Evolutionary conservation across 2,329 filamentous ascomycete species (phyloP), one percentile per base, ranked within the genome.

Genomic region (Fusarium multiceps): DNA sequence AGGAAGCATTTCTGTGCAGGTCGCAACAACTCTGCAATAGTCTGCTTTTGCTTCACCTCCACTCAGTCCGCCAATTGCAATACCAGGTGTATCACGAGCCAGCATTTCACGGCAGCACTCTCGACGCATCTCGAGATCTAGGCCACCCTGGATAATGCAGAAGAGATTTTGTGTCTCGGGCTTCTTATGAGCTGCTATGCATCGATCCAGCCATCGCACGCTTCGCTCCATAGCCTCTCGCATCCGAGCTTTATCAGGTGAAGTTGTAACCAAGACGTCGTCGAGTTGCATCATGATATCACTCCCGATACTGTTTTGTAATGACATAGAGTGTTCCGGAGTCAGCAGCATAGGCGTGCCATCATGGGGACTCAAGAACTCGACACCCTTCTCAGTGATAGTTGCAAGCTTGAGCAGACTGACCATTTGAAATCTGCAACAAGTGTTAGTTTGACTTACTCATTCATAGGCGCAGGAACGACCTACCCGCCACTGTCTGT

Each of bases 281-380:
- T 99, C 96, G 6, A 99, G 89, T 81, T 99, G 97, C 97, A 99
- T 99, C 72, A 98, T 98, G 74, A 99, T 98, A 81, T 99, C 96
- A 69, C 93, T 97, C 69, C 96, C 96, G 76, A 99, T 99, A 57
- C 92, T 95, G 81, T 99, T 98, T 79, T 99, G 96, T 6, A 99
- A 86, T 13, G 90, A 91, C 74, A 99, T 98, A 1, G 96, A 98
- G 82, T 98, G 95, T 80, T 99, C 97, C 0, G 96, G 96, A 0
- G 96, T 99, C 48, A 99, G 89, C 13, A 99, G 89, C 96, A 99
- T 98, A 10, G 95, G 95, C 4, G 90, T 90, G 34, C 94, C 94
- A 83, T 98, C 96, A 78, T 99, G 96, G 0, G 96, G 97, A 73
- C 93, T 97, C n/a, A 97, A 86, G 78, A 99, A 99, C 54, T 92